These are phyloP conservation scores for Asclepias syriaca DNA, from an alignment of 257 asterid species.

Conservation along the genomic window DNA sequence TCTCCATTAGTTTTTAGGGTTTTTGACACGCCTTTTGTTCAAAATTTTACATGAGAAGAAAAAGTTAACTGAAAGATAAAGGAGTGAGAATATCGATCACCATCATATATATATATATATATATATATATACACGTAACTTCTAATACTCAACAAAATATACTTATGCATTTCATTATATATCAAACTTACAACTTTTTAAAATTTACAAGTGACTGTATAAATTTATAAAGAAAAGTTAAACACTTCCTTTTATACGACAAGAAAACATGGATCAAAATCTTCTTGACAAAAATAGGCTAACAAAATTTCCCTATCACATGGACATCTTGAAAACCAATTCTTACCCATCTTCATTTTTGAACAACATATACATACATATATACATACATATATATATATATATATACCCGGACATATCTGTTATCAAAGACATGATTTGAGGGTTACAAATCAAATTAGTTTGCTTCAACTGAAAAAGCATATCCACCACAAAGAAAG, in stretches of 20 bases:
- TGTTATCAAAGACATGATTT: neutral
- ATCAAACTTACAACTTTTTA: no score
- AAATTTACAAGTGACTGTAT: no score
- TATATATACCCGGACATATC: neutral
- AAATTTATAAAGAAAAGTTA: neutral
- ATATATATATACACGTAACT: no score
- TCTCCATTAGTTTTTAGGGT: no score
- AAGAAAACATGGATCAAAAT: neutral
- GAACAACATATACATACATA: neutral
- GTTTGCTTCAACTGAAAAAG: neutral
- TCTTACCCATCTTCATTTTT: constrained; percentile 4
- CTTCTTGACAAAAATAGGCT: neutral
- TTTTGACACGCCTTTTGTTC: no score
- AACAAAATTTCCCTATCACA: constrained; percentile 3
- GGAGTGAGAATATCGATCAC: no score
- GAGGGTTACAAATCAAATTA: neutral
- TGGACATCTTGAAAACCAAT: neutral
- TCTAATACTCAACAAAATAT: no score
- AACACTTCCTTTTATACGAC: neutral
- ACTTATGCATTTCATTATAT: no score
- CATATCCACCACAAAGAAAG: neutral
- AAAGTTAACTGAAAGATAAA: no score
- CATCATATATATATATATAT: no score
- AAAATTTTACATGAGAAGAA: no score
- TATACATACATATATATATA: no score